Evolutionary conservation across 2,329 filamentous ascomycete species (phyloP).

Genomic region (Penicillium polonicum): DNA sequence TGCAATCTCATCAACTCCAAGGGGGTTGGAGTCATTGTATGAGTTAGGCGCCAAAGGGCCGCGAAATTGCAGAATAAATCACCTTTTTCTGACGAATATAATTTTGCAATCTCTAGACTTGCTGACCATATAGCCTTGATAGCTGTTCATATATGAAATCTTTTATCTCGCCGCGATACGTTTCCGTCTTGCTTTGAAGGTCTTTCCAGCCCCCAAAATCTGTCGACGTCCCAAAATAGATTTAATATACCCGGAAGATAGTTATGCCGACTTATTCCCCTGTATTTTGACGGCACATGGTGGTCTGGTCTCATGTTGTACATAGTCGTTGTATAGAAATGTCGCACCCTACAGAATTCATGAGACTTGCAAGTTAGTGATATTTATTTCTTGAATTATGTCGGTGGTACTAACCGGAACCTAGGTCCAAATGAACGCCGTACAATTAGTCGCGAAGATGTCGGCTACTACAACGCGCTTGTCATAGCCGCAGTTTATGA

Average conservation of each 20-base stretch:
- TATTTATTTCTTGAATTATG: not conserved
- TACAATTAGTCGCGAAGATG: constrained; percentile 42
- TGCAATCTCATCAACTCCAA: too few species aligned
- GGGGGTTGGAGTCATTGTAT: too few species aligned
- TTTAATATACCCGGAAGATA: not conserved
- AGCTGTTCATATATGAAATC: not conserved
- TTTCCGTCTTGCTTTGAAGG: not conserved
- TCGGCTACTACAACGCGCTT: constrained; percentile 44
- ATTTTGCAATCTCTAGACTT: too few species aligned
- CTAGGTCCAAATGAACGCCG: constrained; percentile 44
- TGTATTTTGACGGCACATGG: not conserved
- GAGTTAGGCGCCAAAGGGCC: too few species aligned
- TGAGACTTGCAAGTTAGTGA: constrained; percentile 5
- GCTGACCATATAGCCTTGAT: too few species aligned
- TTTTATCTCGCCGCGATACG: not conserved
- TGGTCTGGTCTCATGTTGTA: too few species aligned
- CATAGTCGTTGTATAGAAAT: not conserved
- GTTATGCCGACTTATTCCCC: not conserved
- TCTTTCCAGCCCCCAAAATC: not conserved
- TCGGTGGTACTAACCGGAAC: not conserved
- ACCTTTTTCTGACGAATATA: too few species aligned
- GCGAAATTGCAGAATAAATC: too few species aligned
- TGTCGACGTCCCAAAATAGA: not conserved
- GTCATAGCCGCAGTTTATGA: constrained; percentile 41
- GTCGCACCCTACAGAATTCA: not conserved